These are phyloP conservation scores for Dictyostelium purpureum DNA, from an alignment of 78 protist species.

Conservation along the genomic window DNA sequence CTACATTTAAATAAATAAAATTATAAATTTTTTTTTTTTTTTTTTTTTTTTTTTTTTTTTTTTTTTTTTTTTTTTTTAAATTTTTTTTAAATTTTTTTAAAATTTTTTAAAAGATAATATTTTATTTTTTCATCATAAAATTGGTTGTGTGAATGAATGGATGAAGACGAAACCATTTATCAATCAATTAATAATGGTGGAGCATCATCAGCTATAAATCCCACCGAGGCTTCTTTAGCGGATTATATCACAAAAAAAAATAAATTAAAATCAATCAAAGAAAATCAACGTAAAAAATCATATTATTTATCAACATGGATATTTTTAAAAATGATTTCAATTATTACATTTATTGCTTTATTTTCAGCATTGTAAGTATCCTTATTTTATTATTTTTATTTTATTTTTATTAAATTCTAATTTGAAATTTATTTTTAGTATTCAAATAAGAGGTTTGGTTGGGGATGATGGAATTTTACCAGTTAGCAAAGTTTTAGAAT, in stretches of 20 bases:
- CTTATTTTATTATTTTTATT: background rate
- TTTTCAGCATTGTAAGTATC: constrained; percentile 61
- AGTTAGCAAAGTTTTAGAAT: background rate
- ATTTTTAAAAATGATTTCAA: constrained; percentile 41
- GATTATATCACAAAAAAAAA: constrained; percentile 22
- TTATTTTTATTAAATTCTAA: background rate
- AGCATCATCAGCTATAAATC: background rate
- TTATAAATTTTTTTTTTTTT: too few relatives aligned
- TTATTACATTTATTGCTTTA: constrained; percentile 62
- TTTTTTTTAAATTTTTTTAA: too few relatives aligned
- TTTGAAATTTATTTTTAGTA: background rate
- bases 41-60: too few relatives aligned
- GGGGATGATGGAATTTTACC: constrained; percentile 79
- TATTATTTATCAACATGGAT: constrained; percentile 68
- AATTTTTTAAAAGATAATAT: too few relatives aligned
- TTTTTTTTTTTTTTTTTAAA: too few relatives aligned
- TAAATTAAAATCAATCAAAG: constrained; percentile 16
- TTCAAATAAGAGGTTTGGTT: constrained; percentile 67
- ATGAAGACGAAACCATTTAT: constrained; percentile 5
- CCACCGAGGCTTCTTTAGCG: background rate
- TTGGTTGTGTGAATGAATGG: constrained; percentile 20
- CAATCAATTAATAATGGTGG: too few relatives aligned
- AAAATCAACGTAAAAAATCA: constrained; percentile 19
- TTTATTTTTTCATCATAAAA: background rate
- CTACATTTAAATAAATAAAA: too few relatives aligned